Percentiles rank a stretch among this genome's conserved stretches.
These are phyloP conservation scores for Kwoniella heveanensis DNA, from an alignment of 768 basidiomycete genomes.

Conservation along the genomic window DNA sequence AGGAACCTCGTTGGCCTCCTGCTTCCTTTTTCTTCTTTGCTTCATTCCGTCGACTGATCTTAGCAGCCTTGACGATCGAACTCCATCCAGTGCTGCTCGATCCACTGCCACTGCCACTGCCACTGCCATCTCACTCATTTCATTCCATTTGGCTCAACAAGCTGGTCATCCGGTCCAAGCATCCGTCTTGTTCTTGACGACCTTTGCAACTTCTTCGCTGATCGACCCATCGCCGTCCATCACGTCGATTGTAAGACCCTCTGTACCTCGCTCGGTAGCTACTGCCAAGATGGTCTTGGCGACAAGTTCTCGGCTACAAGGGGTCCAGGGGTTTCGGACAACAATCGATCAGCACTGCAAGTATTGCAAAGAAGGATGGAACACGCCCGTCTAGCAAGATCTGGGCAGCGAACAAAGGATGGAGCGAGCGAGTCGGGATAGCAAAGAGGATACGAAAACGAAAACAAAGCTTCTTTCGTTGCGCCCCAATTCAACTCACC, in stretches of 20 bases:
- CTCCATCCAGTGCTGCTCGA: too few species aligned
- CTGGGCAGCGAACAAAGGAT: too few species aligned
- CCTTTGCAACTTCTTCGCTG: constrained; percentile 60
- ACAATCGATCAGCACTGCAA: too few species aligned
- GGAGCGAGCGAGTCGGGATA: too few species aligned
- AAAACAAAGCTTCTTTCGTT: too few species aligned
- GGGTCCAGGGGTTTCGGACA: too few species aligned
- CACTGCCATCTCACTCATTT: not conserved
- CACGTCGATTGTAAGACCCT: constrained; percentile 66
- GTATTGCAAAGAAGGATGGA: too few species aligned
- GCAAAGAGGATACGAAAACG: not conserved
- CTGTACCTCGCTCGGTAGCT: constrained; percentile 62
- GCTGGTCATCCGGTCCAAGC: constrained; percentile 39
- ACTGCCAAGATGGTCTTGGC: constrained; percentile 61
- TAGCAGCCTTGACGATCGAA: too few species aligned
- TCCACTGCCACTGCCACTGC: not conserved
- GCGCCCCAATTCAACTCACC: constrained; percentile 60
- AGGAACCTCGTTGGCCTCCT: too few species aligned
- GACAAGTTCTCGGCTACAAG: constrained; percentile 66
- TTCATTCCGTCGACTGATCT: too few species aligned
- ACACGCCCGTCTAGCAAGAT: too few species aligned
- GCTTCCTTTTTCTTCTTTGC: too few species aligned
- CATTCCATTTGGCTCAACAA: not conserved
- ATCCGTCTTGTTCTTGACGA: constrained; percentile 58
- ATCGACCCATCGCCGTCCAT: constrained; percentile 62